These are phyloP conservation scores for Aspergillus felis DNA, from an alignment of 2,329 filamentous ascomycete genomes.

Conservation along the genomic window DNA sequence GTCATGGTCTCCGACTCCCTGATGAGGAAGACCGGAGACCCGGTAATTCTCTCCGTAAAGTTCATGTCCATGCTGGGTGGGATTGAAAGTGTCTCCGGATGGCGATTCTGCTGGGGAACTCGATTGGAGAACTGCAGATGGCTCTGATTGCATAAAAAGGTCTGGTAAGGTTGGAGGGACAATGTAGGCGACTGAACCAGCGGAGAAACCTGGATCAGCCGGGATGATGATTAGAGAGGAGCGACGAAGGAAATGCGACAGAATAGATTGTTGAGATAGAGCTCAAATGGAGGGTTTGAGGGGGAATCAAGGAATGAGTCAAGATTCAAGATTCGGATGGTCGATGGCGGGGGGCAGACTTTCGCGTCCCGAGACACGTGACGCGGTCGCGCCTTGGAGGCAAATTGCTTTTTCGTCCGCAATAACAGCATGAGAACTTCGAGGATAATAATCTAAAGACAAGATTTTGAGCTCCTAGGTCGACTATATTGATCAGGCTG, in stretches of 20 bases:
- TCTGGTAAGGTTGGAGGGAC: constrained; percentile 29
- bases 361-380: constrained; percentile 1
- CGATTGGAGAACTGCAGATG: constrained; percentile 48
- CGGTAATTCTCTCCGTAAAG: constrained; percentile 37
- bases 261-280: constrained; percentile 1
- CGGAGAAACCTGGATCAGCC: constrained; percentile 48
- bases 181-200: constrained; percentile 54
- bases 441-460: not conserved
- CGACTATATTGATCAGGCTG: not conserved
- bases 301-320: constrained; percentile 5
- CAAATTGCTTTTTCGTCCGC: not conserved
- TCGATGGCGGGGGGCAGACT: not conserved
- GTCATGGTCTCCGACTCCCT: constrained; percentile 34
- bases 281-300: not conserved
- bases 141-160: constrained; percentile 65
- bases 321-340: not conserved
- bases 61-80: constrained; percentile 59
- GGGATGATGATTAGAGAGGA: constrained; percentile 10
- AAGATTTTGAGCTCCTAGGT: not conserved
- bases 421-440: not conserved
- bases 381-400: not conserved
- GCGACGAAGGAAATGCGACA: constrained; percentile 3
- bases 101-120: constrained; percentile 37
- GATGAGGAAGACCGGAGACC: constrained; percentile 43
- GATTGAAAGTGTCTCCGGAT: constrained; percentile 28